These are phyloP conservation scores for Volvox reticuliferus DNA, from an alignment of 139 green algal genomes.

Conservation along the genomic window DNA sequence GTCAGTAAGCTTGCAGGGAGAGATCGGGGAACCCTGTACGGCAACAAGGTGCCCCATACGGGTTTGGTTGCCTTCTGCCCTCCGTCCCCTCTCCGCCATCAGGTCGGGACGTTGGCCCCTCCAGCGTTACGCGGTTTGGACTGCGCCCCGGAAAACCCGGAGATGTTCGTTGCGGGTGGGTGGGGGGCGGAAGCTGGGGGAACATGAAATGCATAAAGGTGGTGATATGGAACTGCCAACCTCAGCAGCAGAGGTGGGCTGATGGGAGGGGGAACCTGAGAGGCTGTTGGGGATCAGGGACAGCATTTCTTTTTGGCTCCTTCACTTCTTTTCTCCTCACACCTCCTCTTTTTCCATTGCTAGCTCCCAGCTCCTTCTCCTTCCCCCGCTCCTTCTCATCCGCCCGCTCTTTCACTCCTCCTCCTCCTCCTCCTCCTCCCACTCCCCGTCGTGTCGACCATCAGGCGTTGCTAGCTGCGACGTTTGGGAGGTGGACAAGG, in stretches of 20 bases:
- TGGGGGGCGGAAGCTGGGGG: no score
- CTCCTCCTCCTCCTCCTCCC: not conserved
- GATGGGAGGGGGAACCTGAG: not conserved
- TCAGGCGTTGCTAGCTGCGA: slow-evolving; percentile 58
- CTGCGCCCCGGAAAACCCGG: slow-evolving; percentile 42
- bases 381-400: not conserved
- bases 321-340: not conserved
- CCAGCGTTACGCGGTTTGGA: slow-evolving; percentile 55
- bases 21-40: no score
- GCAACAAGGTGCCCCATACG: no score
- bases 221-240: no score
- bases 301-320: not conserved
- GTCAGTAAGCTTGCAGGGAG: no score
- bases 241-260: not conserved
- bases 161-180: slow-evolving; percentile 67
- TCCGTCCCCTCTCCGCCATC: not conserved
- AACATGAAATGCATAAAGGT: no score
- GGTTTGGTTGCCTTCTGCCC: not conserved
- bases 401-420: not conserved
- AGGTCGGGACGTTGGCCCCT: slow-evolving; percentile 46
- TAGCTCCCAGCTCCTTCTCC: not conserved
- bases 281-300: not conserved
- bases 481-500: slow-evolving; percentile 71
- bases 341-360: no score
- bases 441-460: no score